These are phyloP conservation scores for Acer negundo DNA, from an alignment of 345 rosid species.

Conservation along the genomic window DNA sequence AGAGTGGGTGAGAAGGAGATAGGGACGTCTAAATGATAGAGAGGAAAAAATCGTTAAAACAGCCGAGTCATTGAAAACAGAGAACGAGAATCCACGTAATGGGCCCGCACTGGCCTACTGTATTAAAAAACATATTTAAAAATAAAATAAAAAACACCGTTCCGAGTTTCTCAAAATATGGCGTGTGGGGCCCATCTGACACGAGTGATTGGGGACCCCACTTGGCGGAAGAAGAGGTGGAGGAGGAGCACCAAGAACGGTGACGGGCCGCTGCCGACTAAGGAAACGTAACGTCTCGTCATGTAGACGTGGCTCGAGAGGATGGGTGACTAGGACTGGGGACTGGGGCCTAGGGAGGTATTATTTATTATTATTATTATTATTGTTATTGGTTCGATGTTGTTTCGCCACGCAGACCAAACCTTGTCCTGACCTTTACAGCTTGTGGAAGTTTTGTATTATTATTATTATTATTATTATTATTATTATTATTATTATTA, in stretches of 20 bases:
- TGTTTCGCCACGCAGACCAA: slow-evolving; percentile 25
- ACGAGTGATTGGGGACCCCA: not conserved
- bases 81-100: not conserved
- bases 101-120: not conserved
- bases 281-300: not conserved
- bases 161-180: not conserved
- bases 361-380: not conserved
- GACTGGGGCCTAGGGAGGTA: not conserved
- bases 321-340: not conserved
- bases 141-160: not conserved
- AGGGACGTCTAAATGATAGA: not conserved
- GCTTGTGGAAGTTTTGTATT: too few relatives aligned
- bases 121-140: too few relatives aligned
- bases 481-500: too few relatives aligned
- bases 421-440: not conserved
- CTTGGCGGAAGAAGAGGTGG: not conserved
- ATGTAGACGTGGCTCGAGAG: not conserved
- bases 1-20: not conserved
- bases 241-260: slow-evolving; percentile 41
- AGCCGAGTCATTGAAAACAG: slow-evolving; percentile 8
- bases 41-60: slow-evolving; percentile 6
- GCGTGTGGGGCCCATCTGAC: not conserved
- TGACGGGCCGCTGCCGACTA: slow-evolving; percentile 61
- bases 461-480: too few relatives aligned
- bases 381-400: slow-evolving; percentile 12